A percentile compares a stretch with the other conserved stretches of the same genome.
Evolutionary conservation across 2,329 filamentous ascomycete species (phyloP).

Genomic region (Leptographium galeiforme): DNA sequence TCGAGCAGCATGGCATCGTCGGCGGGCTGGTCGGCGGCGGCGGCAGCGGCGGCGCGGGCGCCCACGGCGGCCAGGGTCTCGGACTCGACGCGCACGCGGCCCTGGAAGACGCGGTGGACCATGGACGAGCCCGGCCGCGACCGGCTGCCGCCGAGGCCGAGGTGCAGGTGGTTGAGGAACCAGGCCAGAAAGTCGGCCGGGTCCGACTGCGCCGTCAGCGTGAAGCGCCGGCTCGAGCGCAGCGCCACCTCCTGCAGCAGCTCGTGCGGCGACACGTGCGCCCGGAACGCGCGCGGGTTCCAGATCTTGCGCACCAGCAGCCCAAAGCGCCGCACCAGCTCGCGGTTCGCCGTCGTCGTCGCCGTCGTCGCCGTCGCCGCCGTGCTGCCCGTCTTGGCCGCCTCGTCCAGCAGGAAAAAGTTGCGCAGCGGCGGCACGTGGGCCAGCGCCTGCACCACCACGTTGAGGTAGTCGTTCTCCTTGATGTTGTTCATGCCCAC

Average conservation of each 20-base stretch:
- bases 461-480: slow-evolving; percentile 97
- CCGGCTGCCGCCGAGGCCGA: slow-evolving; percentile 80
- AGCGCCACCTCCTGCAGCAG: slow-evolving; percentile 88
- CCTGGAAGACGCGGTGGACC: slow-evolving; percentile 87
- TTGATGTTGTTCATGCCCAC: slow-evolving; percentile 99
- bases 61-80: slow-evolving; percentile 34
- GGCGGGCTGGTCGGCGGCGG: slow-evolving; percentile 2
- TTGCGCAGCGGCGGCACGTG: slow-evolving; percentile 85
- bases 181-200: slow-evolving; percentile 93
- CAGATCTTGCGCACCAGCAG: slow-evolving; percentile 93
- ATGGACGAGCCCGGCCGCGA: slow-evolving; percentile 75
- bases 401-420: slow-evolving; percentile 78
- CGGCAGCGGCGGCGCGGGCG: slow-evolving; percentile 7
- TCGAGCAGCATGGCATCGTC: slow-evolving; percentile 10
- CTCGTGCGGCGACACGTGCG: slow-evolving; percentile 93
- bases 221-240: slow-evolving; percentile 84
- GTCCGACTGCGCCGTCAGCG: slow-evolving; percentile 79
- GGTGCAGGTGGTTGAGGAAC: slow-evolving; percentile 93
- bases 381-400: slow-evolving; percentile 26
- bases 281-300: slow-evolving; percentile 93
- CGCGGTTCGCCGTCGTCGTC: slow-evolving; percentile 35
- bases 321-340: slow-evolving; percentile 77
- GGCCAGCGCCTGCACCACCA: slow-evolving; percentile 79
- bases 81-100: slow-evolving; percentile 79
- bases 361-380: not conserved